A percentile compares a stretch with the other conserved stretches of the same genome.
These are phyloP conservation scores for Capronia coronata DNA, from an alignment of 2,329 filamentous ascomycete genomes.

Conservation along the genomic window DNA sequence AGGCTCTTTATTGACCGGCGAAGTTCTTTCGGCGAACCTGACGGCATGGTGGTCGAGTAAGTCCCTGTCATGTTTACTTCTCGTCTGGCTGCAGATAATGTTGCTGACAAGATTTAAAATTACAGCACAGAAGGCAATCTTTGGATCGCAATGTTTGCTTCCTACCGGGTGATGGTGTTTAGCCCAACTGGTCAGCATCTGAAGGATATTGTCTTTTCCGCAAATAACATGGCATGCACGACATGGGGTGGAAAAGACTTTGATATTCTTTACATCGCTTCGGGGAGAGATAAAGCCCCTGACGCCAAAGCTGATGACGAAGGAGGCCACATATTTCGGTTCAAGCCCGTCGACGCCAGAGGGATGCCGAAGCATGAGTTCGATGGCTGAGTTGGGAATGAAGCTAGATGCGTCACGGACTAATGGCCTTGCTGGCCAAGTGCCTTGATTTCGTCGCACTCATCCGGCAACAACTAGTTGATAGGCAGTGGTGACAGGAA, in stretches of 20 bases:
- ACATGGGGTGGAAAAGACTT: slow-evolving; percentile 36
- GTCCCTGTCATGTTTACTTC: slow-evolving; percentile 11
- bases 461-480: too few relatives aligned
- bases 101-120: not conserved
- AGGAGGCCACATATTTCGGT: slow-evolving; percentile 36
- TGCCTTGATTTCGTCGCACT: too few relatives aligned
- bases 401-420: not conserved
- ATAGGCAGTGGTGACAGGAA: too few relatives aligned
- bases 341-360: slow-evolving; percentile 27
- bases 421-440: not conserved
- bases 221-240: slow-evolving; percentile 34
- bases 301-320: slow-evolving; percentile 31
- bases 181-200: slow-evolving; percentile 31
- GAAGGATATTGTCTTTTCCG: slow-evolving; percentile 34
- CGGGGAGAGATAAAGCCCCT: slow-evolving; percentile 29
- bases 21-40: slow-evolving; percentile 32
- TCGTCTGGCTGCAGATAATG: not conserved
- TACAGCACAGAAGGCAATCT: slow-evolving; percentile 34
- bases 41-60: slow-evolving; percentile 38
- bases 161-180: slow-evolving; percentile 35
- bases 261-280: slow-evolving; percentile 34
- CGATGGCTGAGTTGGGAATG: slow-evolving; percentile 23
- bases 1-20: slow-evolving; percentile 30
- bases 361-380: slow-evolving; percentile 35
- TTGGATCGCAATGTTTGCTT: slow-evolving; percentile 36